A percentile compares a stretch with the other conserved stretches of the same genome.
Evolutionary conservation across 2,329 filamentous ascomycete genomes (phyloP).

Genomic region (Hymenoscyphus scutula): DNA sequence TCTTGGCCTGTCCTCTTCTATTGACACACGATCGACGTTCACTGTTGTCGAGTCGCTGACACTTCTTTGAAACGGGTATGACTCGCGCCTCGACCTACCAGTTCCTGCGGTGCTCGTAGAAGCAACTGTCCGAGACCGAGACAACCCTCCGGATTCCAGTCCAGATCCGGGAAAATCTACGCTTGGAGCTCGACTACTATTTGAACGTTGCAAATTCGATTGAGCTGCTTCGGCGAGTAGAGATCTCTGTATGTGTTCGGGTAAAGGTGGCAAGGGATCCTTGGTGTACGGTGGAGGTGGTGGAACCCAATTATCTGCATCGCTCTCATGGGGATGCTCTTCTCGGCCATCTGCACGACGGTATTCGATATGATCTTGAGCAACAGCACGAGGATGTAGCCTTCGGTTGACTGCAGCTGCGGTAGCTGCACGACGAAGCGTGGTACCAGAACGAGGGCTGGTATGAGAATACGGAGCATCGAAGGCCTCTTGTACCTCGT

Average conservation of each 20-base stretch:
- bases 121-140: slow-evolving; percentile 30
- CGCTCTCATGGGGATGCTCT: slow-evolving; percentile 80
- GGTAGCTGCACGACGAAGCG: slow-evolving; percentile 69
- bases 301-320: slow-evolving; percentile 85
- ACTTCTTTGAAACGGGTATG: slow-evolving; percentile 36
- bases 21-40: slow-evolving; percentile 25
- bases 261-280: slow-evolving; percentile 44
- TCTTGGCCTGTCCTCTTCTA: slow-evolving; percentile 31
- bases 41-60: slow-evolving; percentile 39
- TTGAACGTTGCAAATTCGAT: slow-evolving; percentile 29
- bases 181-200: slow-evolving; percentile 26
- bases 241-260: slow-evolving; percentile 37
- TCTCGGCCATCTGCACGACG: slow-evolving; percentile 66
- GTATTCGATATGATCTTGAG: slow-evolving; percentile 57
- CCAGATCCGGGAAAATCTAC: slow-evolving; percentile 26
- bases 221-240: slow-evolving; percentile 33
- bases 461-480: slow-evolving; percentile 73
- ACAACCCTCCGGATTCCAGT: slow-evolving; percentile 25
- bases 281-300: slow-evolving; percentile 78
- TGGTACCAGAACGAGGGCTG: slow-evolving; percentile 67
- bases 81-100: slow-evolving; percentile 27
- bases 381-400: slow-evolving; percentile 57
- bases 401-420: slow-evolving; percentile 73
- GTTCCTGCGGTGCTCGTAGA: slow-evolving; percentile 22
- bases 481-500: slow-evolving; percentile 49